A percentile compares a stretch with the other conserved stretches of the same genome.
phyloP scores from a whole-genome alignment of 768 basidiomycete genomes.

The Holtermannia corniformis region DNA sequence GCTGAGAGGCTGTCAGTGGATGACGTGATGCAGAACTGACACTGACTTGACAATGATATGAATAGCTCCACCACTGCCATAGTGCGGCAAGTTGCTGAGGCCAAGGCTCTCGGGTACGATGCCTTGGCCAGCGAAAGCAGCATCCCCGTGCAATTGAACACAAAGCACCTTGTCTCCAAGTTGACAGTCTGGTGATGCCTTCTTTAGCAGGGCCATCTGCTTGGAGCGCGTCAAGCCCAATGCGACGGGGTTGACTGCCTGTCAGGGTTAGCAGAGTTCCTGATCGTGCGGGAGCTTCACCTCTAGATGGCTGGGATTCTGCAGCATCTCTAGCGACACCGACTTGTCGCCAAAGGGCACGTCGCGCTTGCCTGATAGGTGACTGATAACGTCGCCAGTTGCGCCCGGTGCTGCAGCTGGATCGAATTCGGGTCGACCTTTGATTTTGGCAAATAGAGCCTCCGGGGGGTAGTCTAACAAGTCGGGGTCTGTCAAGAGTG shows the following conservation, averaged over 20 bases:
- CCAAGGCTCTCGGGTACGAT: constrained; percentile 81
- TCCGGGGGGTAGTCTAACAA: constrained; percentile 59
- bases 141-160: constrained; percentile 85
- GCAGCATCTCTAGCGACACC: constrained; percentile 66
- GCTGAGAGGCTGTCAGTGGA: constrained; percentile 12
- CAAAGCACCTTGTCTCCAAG: constrained; percentile 69
- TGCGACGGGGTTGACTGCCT: constrained; percentile 80
- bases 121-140: constrained; percentile 82
- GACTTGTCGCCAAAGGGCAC: constrained; percentile 49
- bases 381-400: constrained; percentile 79
- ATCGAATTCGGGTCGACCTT: constrained; percentile 43
- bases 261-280: constrained; percentile 39
- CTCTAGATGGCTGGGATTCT: constrained; percentile 41
- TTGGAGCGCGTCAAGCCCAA: constrained; percentile 84
- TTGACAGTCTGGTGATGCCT: constrained; percentile 46
- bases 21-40: constrained; percentile 14
- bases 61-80: constrained; percentile 78
- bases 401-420: constrained; percentile 43
- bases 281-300: constrained; percentile 1
- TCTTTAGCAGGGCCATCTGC: constrained; percentile 68
- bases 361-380: constrained; percentile 59
- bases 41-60: constrained; percentile 83
- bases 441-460: constrained; percentile 77
- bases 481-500: constrained; percentile 59
- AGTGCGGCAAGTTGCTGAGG: constrained; percentile 80